Percentiles rank a stretch among this genome's conserved stretches.
Conservation (phyloP, 2,329 filamentous ascomycete species). For the Arthrobotrys megalospora region DNA sequence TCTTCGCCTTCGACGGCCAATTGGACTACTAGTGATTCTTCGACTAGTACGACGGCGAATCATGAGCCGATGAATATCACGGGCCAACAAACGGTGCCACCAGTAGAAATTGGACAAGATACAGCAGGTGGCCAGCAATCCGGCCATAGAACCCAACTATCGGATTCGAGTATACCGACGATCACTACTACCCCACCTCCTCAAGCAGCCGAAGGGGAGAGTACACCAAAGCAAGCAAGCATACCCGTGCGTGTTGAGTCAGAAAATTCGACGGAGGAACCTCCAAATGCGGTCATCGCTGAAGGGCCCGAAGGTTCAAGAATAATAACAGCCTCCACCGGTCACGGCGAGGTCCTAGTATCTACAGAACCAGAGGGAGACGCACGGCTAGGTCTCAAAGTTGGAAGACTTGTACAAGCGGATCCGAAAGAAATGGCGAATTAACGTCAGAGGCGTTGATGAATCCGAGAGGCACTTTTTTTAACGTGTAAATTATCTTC, state of each 20-base stretch:
- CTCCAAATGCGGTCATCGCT: neutral
- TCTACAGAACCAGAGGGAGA: constrained; percentile 48
- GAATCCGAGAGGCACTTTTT: too few relatives aligned
- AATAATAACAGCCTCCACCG: constrained; percentile 50
- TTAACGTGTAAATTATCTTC: neutral
- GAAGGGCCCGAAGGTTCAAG: neutral
- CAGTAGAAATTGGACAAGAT: constrained; percentile 3
- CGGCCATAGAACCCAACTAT: constrained; percentile 4
- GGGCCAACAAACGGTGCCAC: constrained; percentile 21
- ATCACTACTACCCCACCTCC: constrained; percentile 48
- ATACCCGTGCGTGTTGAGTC: neutral
- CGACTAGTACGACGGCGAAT: constrained; percentile 17
- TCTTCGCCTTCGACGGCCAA: constrained; percentile 49
- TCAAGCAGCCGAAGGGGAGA: neutral
- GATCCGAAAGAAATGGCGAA: constrained; percentile 53
- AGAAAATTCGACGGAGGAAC: neutral
- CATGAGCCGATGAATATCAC: constrained; percentile 4
- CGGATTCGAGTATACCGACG: constrained; percentile 22
- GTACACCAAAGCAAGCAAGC: constrained; percentile 2
- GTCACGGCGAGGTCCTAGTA: constrained; percentile 31
- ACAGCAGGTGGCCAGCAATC: neutral
- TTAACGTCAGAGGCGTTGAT: neutral
- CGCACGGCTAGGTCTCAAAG: constrained; percentile 26
- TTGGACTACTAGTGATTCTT: constrained; percentile 54
- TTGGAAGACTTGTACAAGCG: constrained; percentile 43